phyloP scores from a whole-genome alignment of 2,329 filamentous ascomycete species.

The Botrytis paeoniae region DNA sequence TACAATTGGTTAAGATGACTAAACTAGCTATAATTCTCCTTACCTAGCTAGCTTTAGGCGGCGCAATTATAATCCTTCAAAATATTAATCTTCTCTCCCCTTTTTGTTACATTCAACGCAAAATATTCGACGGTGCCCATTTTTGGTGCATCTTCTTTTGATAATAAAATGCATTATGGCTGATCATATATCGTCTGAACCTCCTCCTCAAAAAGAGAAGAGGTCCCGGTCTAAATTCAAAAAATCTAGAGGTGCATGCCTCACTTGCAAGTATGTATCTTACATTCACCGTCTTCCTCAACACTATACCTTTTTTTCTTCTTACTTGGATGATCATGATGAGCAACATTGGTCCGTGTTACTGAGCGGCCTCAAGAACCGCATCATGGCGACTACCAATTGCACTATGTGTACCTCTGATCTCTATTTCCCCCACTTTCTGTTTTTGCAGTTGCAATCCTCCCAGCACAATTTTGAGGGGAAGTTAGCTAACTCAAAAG shows the following conservation, averaged over 20 bases:
- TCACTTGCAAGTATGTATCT: slow-evolving; percentile 17
- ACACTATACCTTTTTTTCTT: not conserved
- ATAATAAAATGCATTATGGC: slow-evolving; percentile 10
- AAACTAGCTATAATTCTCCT: not conserved
- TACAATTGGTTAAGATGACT: not conserved
- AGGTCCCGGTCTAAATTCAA: slow-evolving; percentile 13
- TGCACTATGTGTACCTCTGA: slow-evolving; percentile 78
- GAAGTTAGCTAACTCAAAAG: not conserved
- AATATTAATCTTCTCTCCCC: not conserved
- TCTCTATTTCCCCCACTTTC: slow-evolving; percentile 41
- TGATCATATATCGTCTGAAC: not conserved
- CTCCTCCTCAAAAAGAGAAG: not conserved
- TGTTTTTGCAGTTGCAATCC: slow-evolving; percentile 14
- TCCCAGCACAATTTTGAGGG: not conserved
- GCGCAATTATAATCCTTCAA: not conserved
- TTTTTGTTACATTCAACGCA: not conserved
- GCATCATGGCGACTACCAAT: slow-evolving; percentile 72
- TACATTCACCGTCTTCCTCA: not conserved
- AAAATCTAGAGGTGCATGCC: slow-evolving; percentile 15
- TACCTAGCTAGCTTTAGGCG: not conserved
- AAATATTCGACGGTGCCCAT: not conserved
- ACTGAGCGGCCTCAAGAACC: slow-evolving; percentile 92
- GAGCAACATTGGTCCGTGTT: slow-evolving; percentile 94
- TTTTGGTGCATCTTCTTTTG: not conserved
- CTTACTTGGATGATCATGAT: slow-evolving; percentile 53